Evolutionary conservation across 768 basidiomycete species (phyloP), one percentile per base, ranked within the genome.

Genomic region (Sporobolomyces phaffii): DNA sequence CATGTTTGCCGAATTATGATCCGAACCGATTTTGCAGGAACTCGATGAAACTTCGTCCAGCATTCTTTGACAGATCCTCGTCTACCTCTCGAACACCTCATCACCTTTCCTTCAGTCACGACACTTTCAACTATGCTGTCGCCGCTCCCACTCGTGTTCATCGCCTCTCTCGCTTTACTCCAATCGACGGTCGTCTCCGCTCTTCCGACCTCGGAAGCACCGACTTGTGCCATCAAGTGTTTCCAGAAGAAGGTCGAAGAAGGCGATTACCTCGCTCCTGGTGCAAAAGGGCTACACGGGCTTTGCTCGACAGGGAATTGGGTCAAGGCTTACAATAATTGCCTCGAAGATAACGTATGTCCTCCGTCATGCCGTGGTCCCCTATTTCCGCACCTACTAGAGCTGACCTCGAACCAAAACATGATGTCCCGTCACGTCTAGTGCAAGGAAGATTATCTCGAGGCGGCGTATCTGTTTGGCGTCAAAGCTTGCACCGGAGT

Each of bases 171-270:
- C 54, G 29, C 22, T 11, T 13, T 58, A 13, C 18, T 58, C 43
- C 28, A 28, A 29, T 8, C 54, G 14, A 45, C 54, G 26, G 45
- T 28, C 14, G 56, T 45, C 20, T n/a, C 14, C 8, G 56, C 56
- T 2, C 56, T 58, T 22, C 56, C 56, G 13, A 45, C 56, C 17
- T 45, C 56, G 3, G 56, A 44, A 29, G 56, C 56, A 8, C 56
- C 56, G 11, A 58, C 41, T 1, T 58, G 56, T 29, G 56, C 43
- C 26, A 45, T 58, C 56, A 44, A 24, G 43, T 58, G 56, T 20
- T 58, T 58, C 43, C 41, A 58, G 43, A 58, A 58, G 43, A 58
- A 58, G 43, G 31, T 58, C 20, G 56, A 58, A 33, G 56, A 58
- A 34, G 56, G 29, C 24, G 56, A 58, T 8, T 58, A 58, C 43